phyloP scores from a whole-genome alignment of 1,139 yeast genomes.

The Candida tetrigidarum region DNA sequence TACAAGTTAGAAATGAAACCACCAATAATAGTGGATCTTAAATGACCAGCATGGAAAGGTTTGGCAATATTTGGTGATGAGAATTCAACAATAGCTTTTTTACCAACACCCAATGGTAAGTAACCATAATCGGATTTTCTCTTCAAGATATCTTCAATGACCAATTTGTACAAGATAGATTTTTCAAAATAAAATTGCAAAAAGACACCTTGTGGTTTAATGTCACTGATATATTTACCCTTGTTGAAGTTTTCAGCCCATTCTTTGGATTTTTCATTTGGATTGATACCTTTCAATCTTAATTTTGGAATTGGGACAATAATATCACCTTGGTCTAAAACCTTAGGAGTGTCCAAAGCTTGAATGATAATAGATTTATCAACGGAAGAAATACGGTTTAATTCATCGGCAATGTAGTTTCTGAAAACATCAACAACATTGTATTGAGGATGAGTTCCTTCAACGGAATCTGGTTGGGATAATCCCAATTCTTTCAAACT shows the following conservation, averaged over 20 bases:
- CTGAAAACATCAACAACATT: slow-evolving; percentile 85
- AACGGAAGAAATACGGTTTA: slow-evolving; percentile 74
- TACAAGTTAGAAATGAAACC: slow-evolving; percentile 93
- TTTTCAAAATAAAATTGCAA: slow-evolving; percentile 86
- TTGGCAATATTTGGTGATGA: slow-evolving; percentile 99
- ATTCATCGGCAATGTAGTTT: slow-evolving; percentile 83
- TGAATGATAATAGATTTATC: slow-evolving; percentile 72
- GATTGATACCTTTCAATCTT: slow-evolving; percentile 84
- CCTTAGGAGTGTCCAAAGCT: slow-evolving; percentile 86
- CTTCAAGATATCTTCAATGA: slow-evolving; percentile 70
- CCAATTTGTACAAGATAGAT: slow-evolving; percentile 64
- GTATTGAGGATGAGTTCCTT: slow-evolving; percentile 63
- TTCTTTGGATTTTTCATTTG: slow-evolving; percentile 81
- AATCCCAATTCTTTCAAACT: slow-evolving; percentile 44
- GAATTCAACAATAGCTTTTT: slow-evolving; percentile 82
- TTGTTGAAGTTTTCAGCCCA: slow-evolving; percentile 75
- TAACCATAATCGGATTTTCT: slow-evolving; percentile 71
- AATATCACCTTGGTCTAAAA: slow-evolving; percentile 91
- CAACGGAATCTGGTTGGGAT: slow-evolving; percentile 28
- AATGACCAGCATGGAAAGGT: slow-evolving; percentile 99
- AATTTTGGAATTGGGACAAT: slow-evolving; percentile 92
- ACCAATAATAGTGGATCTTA: slow-evolving; percentile 97
- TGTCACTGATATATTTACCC: slow-evolving; percentile 69
- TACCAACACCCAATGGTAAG: slow-evolving; percentile 73
- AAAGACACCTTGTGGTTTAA: slow-evolving; percentile 87